Percentiles rank a stretch among this genome's conserved stretches.
These are phyloP conservation scores for Chamaecyparis obtusa DNA, from an alignment of 75 land plant genomes.

Conservation along the genomic window DNA sequence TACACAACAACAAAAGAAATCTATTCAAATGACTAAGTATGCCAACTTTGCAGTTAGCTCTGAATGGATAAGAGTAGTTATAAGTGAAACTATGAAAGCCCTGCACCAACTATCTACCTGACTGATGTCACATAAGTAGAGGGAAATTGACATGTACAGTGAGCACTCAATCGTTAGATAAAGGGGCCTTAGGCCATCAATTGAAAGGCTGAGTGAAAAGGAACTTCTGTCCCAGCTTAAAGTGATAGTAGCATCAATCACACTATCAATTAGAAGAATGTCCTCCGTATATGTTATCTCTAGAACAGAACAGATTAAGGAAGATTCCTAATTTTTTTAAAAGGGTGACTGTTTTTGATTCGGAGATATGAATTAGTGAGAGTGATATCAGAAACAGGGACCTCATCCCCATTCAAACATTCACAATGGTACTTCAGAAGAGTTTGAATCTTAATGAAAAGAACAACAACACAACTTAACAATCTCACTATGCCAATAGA, in stretches of 20 bases:
- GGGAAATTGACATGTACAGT: background rate
- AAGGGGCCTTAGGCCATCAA: background rate
- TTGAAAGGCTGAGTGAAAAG: background rate
- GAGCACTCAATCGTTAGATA: background rate
- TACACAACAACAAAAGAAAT: background rate
- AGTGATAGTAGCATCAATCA: background rate
- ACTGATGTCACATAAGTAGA: background rate
- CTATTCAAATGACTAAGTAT: too few species aligned
- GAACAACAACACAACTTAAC: too few species aligned
- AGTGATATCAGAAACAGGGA: too few species aligned
- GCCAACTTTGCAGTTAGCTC: background rate
- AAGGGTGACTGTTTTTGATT: too few species aligned
- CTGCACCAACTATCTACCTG: background rate
- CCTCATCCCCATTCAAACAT: too few species aligned
- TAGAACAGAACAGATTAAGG: background rate
- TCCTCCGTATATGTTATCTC: background rate
- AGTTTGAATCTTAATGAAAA: too few species aligned
- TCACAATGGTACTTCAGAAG: too few species aligned
- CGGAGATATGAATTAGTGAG: too few species aligned
- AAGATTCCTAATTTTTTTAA: too few species aligned
- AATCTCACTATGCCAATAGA: too few species aligned
- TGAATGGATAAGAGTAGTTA: background rate
- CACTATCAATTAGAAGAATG: background rate
- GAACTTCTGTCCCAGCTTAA: background rate
- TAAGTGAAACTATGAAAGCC: background rate